Evolutionary conservation across 2,329 filamentous ascomycete species (phyloP), one percentile per base, ranked within the genome.

Genomic region (Fusarium nygamai): DNA sequence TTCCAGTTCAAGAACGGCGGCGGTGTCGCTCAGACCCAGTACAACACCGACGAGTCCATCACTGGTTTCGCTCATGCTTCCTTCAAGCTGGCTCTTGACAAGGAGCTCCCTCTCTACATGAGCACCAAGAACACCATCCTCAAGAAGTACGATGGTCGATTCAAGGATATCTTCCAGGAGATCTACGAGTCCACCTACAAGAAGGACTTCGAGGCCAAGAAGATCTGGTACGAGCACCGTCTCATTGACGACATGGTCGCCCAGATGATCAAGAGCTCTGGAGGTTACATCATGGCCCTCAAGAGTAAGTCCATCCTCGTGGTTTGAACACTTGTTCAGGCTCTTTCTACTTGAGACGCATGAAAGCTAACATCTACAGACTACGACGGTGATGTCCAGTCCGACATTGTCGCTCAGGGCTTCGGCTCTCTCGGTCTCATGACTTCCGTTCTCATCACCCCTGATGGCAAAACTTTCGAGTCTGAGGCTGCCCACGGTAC

Each of bases 41-140:
- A 98, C 90, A 99, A 99, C 90, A 98, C 96, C 33, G 92, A 96
- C 80, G 96, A 98, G 83, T 96, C 93, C 82, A 99, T 99, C 84
- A 87, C 88, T 63, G 96, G 96, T 71, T 99, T 99, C 81, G 96
- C 96, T 65, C 96, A 98, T 83, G 93, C 96, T 73, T 95, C 92
- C 78, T 98, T 99, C 91, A 97, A 98, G 91, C 91, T 98, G 77
- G 96, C 96, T 39, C 86, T 98, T 51, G 88, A 91, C 84, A 96
- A 98, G 90, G 88, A 88, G 74, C 88, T 97, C 76, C 96, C 96
- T n/a, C 88, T 99, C 80, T 99, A 98, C 89, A 97, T 98, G 96
- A 98, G 94, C 90, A 99, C 96, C 85, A 99, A 99, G 93, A 98
- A 98, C 90, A 99, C 96, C 78, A 99, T 99, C 80, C 88, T 99